Conservation (phyloP, 108 stramenopile genomes). For the Seminavis robusta region DNA sequence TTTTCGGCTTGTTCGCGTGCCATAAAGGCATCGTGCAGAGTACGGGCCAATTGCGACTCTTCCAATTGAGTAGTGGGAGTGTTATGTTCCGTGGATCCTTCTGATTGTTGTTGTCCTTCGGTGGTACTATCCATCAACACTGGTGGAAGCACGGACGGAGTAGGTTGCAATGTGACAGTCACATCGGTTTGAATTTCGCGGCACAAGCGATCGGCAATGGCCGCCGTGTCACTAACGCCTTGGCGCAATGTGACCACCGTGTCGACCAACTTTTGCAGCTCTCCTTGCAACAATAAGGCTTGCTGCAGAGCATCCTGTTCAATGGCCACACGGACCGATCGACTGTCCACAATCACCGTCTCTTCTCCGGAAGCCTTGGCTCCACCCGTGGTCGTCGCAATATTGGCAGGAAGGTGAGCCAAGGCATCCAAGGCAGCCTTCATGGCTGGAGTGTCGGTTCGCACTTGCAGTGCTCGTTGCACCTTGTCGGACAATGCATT, state of each 20-base stretch:
- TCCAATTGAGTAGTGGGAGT: too few relatives aligned
- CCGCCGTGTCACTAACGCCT: constrained; percentile 48
- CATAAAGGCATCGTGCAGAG: constrained; percentile 44
- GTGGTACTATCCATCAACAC: background rate
- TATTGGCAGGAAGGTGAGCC: constrained; percentile 39
- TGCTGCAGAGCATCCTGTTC: constrained; percentile 80
- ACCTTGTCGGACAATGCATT: constrained; percentile 76
- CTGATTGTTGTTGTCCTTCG: background rate
- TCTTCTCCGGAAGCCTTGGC: constrained; percentile 15
- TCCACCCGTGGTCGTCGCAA: background rate
- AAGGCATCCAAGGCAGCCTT: constrained; percentile 82
- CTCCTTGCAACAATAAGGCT: constrained; percentile 63
- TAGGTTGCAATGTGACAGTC: constrained; percentile 3
- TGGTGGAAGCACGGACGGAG: background rate
- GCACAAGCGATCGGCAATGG: constrained; percentile 53
- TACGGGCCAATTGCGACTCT: constrained; percentile 51
- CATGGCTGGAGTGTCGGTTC: constrained; percentile 85
- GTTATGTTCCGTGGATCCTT: background rate
- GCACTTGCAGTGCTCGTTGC: constrained; percentile 67
- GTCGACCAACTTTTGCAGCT: constrained; percentile 46
- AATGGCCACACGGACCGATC: constrained; percentile 75
- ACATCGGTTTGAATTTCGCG: constrained; percentile 38
- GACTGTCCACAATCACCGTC: constrained; percentile 53
- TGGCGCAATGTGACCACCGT: constrained; percentile 46
- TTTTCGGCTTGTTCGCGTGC: constrained; percentile 39